Percentiles rank a stretch among this genome's conserved stretches.
Evolutionary conservation across 2,329 filamentous ascomycete species (phyloP).

Genomic region (Botrytis pseudocinerea): DNA sequence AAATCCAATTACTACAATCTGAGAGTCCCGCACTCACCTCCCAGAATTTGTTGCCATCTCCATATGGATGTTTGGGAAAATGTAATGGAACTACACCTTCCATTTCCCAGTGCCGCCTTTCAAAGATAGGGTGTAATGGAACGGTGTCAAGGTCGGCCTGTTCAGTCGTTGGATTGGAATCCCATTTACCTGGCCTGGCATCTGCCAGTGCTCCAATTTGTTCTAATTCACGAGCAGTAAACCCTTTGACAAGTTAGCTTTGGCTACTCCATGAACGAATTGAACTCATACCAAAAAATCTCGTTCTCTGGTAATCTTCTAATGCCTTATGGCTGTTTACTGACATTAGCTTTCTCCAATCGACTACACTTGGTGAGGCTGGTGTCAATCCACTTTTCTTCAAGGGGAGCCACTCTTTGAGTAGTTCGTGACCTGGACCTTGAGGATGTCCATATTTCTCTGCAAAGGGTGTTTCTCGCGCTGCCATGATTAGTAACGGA

Average conservation of each 20-base stretch:
- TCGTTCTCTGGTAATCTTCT: neutral
- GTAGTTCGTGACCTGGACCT: neutral
- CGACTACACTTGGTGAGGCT: slow-evolving; percentile 1
- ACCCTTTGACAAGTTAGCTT: neutral
- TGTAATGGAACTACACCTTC: neutral
- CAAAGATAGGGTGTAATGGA: neutral
- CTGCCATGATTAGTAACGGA: neutral
- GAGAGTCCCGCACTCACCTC: neutral
- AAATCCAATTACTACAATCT: neutral
- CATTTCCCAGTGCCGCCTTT: neutral
- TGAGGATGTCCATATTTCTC: slow-evolving; percentile 4
- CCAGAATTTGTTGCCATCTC: slow-evolving; percentile 5
- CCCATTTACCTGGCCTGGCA: neutral
- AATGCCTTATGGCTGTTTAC: neutral
- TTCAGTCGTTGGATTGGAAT: neutral
- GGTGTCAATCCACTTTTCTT: slow-evolving; percentile 2
- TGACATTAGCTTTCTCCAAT: neutral
- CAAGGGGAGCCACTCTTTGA: neutral
- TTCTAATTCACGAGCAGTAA: neutral
- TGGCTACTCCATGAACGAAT: too few species aligned
- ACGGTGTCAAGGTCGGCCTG: neutral
- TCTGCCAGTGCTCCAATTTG: neutral
- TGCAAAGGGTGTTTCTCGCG: neutral
- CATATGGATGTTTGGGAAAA: slow-evolving; percentile 2
- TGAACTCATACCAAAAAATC: neutral